Evolutionary conservation across 1,284 basidiomycete species (phyloP), one percentile per base, ranked within the genome.

Genomic region (Trichosporon coremiiforme): DNA sequence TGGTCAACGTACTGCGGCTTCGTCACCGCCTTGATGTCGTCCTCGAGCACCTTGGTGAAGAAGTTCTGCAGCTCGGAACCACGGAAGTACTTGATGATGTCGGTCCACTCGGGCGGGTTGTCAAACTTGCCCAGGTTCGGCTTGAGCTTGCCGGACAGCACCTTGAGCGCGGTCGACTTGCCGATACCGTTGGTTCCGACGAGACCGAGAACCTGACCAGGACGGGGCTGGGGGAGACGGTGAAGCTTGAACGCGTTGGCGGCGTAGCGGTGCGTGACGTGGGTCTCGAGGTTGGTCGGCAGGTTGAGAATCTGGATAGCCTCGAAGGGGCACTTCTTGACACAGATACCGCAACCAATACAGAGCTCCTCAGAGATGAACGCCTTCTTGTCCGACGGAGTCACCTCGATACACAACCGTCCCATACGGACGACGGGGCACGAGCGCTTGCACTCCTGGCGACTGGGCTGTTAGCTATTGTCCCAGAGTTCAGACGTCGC

Each of bases 1-100:
- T 98, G 95, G 82, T 98, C 95, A 75, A 98, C 95, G 80, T 98
- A 98, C 88, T 98, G 95, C 0, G 95, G 95, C 84, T 98, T 98
- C 84, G 98, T 98, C 73, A 98, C 88, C 1, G 95, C 95, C 85
- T 97, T 97, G 78, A 98, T 86, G 80, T 98, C 95, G 83, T 98
- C 95, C 84, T 98, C 95, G 29, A 98, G 87, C n/a, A 98, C 92
- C 84, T 97, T 97, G 66, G 95, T 98, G 84, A 98, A 98, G 86
- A 98, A 98, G 83, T 98, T 98, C 82, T 98, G 95, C 36, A 98
- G 87, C 83, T 98, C 95, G 3, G 94, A 97, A 53, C 95, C 95
- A 76, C 95, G 90, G 88, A 97, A 98, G 82, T 98, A 92, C 84
- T 95, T 95, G 68, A 98, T 85, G 75, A 98, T 97, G 80, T 98